Base-by-base conservation (phyloP, 2,329 filamentous ascomycete species). In the Dothiorella sarmentorum region DNA sequence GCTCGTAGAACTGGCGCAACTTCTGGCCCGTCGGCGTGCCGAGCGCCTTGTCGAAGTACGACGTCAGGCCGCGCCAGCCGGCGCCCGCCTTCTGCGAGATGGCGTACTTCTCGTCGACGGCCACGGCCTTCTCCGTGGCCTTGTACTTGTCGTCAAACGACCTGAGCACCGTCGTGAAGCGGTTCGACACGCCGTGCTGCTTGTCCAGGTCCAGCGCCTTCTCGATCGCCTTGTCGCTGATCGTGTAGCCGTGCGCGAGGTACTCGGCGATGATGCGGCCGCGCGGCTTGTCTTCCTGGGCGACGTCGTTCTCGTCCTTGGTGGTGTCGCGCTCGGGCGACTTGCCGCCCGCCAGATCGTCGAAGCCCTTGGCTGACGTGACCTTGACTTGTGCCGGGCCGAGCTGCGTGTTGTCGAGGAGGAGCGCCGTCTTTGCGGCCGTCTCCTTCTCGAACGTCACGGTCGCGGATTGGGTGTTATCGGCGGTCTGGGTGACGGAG, bases 381-480 rank as follows among this genome's bases (percentile, higher is more conserved):
- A 99, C 95, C 70, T 94, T 86, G 65, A 92, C 90, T 61, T 88
- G 78, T 59, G 82, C 80, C 49, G 81, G 75, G 63, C 92, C 92
- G 52, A 99, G 88, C 76, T 96, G 89, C 56, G 94, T 99, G 81
- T 96, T 95, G 79, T 97, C 93, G 64, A 99, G 87, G 61, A 99
- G 89, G 38, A 97, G 89, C 24, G 94, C 94, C 20, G 94, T 99
- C 82, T 96, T 97, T 61, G 93, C 92, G 52, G 94, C 94, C 13
- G 93, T 95, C 73, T 93, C 87, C 80, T 97, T 97, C 77, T 97
- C 94, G 71, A 99, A 99, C 55, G 86, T 92, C 63, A 99, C 92
- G n/a, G 87, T 89, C 60, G 94, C 94, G 51, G 86, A 86, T 78
- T 97, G 91, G 65, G 83, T 80, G 65, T 87, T 82, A 69, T 85